Evolutionary conservation across 495 filamentous ascomycete species (phyloP).

Genomic region (Annulohypoxylon moriforme): DNA sequence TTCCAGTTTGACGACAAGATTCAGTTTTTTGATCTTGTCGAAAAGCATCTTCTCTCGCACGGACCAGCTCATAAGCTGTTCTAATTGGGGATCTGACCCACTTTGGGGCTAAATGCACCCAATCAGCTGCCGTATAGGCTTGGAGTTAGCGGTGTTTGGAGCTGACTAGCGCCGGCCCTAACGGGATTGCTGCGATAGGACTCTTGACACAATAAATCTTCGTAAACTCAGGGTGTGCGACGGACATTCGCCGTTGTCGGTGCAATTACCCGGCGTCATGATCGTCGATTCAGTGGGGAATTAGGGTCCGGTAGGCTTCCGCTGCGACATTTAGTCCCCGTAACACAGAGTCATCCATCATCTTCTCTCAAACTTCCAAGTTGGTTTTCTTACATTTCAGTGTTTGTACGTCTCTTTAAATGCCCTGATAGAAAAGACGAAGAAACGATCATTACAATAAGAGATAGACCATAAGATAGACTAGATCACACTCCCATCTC

Average conservation of each 20-base stretch:
- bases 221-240: too few relatives aligned
- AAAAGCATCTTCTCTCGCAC: too few relatives aligned
- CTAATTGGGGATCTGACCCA: too few relatives aligned
- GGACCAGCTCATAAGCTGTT: too few relatives aligned
- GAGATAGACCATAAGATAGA: slow-evolving; percentile 4
- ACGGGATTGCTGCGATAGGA: too few relatives aligned
- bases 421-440: background rate
- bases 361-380: background rate
- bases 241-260: slow-evolving; percentile 21
- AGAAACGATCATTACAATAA: background rate
- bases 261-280: slow-evolving; percentile 13
- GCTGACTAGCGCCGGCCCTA: too few relatives aligned
- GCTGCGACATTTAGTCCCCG: slow-evolving; percentile 17
- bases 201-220: too few relatives aligned
- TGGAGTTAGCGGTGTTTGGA: too few relatives aligned
- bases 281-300: slow-evolving; percentile 24
- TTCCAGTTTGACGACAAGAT: too few relatives aligned
- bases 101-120: too few relatives aligned
- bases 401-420: background rate
- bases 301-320: slow-evolving; percentile 22
- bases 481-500: background rate
- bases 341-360: background rate
- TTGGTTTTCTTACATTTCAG: background rate
- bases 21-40: too few relatives aligned
- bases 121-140: too few relatives aligned